Percentiles rank a stretch among this genome's conserved stretches.
These are phyloP conservation scores for Ustilago curta DNA, from an alignment of 1,284 basidiomycete genomes.

Conservation along the genomic window DNA sequence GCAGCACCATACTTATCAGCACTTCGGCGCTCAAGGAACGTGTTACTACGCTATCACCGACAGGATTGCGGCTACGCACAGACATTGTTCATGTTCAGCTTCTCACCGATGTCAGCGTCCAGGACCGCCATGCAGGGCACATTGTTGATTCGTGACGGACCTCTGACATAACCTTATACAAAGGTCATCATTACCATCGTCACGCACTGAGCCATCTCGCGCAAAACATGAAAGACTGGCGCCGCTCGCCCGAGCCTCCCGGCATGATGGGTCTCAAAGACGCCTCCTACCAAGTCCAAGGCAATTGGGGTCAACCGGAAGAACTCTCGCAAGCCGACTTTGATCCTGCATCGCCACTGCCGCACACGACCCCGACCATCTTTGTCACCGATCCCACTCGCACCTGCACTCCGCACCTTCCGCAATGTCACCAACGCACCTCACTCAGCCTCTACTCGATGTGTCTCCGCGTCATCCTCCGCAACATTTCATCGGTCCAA, in stretches of 20 bases:
- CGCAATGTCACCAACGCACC: not conserved
- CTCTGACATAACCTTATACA: slow-evolving; percentile 5
- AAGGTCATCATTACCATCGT: too few relatives aligned
- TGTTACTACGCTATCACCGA: too few relatives aligned
- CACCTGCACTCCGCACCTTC: not conserved
- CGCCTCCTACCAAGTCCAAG: slow-evolving; percentile 15
- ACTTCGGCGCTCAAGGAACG: too few relatives aligned
- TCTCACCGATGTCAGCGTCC: not conserved
- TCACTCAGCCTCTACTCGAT: slow-evolving; percentile 30
- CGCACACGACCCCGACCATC: slow-evolving; percentile 13
- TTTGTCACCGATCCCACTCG: not conserved
- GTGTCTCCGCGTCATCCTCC: slow-evolving; percentile 55
- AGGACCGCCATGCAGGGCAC: too few relatives aligned
- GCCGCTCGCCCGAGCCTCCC: slow-evolving; percentile 54
- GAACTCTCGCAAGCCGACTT: slow-evolving; percentile 22
- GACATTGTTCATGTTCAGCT: too few relatives aligned
- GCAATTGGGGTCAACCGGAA: slow-evolving; percentile 48
- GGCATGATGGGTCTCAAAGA: slow-evolving; percentile 56
- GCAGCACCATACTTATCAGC: too few relatives aligned
- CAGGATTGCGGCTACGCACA: too few relatives aligned
- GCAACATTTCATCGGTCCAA: slow-evolving; percentile 55
- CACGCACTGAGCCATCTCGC: not conserved
- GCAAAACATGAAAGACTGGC: slow-evolving; percentile 57
- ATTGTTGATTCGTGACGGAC: not conserved
- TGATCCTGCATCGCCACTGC: slow-evolving; percentile 33